Percentiles rank a stretch among this genome's conserved stretches.
These are phyloP conservation scores for Termitomyces sp. DNA, from an alignment of 768 basidiomycete genomes.

Conservation along the genomic window DNA sequence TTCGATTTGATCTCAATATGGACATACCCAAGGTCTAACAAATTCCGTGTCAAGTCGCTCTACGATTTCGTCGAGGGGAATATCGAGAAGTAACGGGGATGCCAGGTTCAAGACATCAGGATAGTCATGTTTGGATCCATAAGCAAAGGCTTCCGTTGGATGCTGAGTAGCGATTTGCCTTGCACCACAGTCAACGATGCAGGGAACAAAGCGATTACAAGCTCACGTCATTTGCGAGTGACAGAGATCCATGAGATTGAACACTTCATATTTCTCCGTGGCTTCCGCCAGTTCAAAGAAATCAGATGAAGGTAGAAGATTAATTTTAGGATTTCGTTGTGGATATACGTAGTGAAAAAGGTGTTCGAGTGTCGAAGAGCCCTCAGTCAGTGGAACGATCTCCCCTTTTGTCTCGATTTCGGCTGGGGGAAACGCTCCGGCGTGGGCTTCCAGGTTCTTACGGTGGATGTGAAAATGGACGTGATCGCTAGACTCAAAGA, in stretches of 20 bases:
- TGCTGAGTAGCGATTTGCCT: not conserved
- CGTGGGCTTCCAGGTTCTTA: conserved; percentile 18
- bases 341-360: no score
- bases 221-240: conserved; percentile 22
- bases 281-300: conserved; percentile 23
- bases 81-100: not conserved
- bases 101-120: not conserved
- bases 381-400: conserved; percentile 19
- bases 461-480: conserved; percentile 21
- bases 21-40: not conserved
- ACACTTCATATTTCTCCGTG: conserved; percentile 30
- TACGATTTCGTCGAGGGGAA: not conserved
- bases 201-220: not conserved
- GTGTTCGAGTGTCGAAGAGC: conserved; percentile 18
- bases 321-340: conserved; percentile 18
- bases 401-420: conserved; percentile 18
- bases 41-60: not conserved
- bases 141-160: not conserved
- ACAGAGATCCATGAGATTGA: conserved; percentile 24
- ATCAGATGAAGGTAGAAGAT: conserved; percentile 11
- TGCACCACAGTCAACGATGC: not conserved
- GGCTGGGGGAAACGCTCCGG: no score
- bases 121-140: not conserved
- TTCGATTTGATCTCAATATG: no score
- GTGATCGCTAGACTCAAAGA: conserved; percentile 19